Conservation (phyloP, 169 alveolate genomes). For the Sarcocystis neurona region DNA sequence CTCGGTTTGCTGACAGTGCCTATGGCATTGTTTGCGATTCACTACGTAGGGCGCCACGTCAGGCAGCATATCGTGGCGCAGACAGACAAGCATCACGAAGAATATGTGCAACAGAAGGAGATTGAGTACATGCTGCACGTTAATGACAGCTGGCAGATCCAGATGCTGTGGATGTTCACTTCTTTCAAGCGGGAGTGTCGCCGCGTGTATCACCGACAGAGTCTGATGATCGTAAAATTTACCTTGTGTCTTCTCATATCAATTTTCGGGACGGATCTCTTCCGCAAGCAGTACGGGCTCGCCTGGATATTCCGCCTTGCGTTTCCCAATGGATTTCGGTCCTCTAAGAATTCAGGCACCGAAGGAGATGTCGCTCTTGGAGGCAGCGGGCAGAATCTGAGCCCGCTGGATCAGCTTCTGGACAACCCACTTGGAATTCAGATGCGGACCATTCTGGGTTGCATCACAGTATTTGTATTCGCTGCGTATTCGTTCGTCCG, state of each 20-base stretch:
- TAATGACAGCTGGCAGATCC: slow-evolving; percentile 26
- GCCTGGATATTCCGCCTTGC: neutral
- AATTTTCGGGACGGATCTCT: slow-evolving; percentile 2
- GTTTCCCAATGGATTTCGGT: neutral
- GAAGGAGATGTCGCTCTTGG: too few species aligned
- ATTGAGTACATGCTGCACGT: slow-evolving; percentile 20
- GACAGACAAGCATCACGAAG: slow-evolving; percentile 21
- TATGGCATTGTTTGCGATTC: neutral
- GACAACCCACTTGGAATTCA: slow-evolving; percentile 5
- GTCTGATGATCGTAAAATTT: slow-evolving; percentile 14
- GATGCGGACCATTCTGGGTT: slow-evolving; percentile 2
- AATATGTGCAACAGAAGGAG: slow-evolving; percentile 23
- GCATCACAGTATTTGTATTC: neutral
- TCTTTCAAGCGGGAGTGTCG: slow-evolving; percentile 30
- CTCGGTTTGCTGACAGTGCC: neutral
- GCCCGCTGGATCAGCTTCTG: neutral
- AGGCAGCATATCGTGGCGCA: slow-evolving; percentile 6
- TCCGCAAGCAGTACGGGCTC: neutral
- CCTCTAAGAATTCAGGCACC: too few species aligned
- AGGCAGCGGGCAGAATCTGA: too few species aligned
- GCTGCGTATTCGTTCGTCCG: neutral
- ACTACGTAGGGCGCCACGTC: slow-evolving; percentile 23
- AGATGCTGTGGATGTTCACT: slow-evolving; percentile 21
- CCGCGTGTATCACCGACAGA: slow-evolving; percentile 17
- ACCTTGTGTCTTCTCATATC: neutral